phyloP scores from a whole-genome alignment of 768 basidiomycete genomes.

The Trametes maxima region DNA sequence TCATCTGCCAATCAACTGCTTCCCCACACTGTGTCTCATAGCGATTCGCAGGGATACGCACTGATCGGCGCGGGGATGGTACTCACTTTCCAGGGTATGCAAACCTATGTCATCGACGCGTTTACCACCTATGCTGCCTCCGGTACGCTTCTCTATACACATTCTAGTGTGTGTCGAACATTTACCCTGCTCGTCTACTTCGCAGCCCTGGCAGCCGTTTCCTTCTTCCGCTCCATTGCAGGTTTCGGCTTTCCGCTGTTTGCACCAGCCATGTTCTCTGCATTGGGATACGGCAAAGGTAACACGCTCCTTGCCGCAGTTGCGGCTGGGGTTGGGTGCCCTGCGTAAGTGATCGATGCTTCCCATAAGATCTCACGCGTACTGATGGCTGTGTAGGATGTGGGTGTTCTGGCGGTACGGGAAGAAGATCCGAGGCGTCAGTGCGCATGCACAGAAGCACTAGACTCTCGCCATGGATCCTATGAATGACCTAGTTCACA shows the following conservation, averaged over 20 bases:
- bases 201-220: slow-evolving; percentile 63
- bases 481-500: neutral
- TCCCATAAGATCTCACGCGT: slow-evolving; percentile 11
- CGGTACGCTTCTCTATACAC: slow-evolving; percentile 53
- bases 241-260: slow-evolving; percentile 80
- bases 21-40: neutral
- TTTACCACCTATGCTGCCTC: slow-evolving; percentile 72
- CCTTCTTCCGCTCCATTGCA: slow-evolving; percentile 61
- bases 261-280: slow-evolving; percentile 64
- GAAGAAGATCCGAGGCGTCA: slow-evolving; percentile 45
- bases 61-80: slow-evolving; percentile 60
- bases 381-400: slow-evolving; percentile 39
- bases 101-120: slow-evolving; percentile 68
- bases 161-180: slow-evolving; percentile 35
- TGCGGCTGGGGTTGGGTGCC: slow-evolving; percentile 58
- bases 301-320: slow-evolving; percentile 61
- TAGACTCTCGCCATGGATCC: neutral
- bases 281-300: slow-evolving; percentile 70
- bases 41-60: slow-evolving; percentile 51
- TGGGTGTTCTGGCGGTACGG: slow-evolving; percentile 47
- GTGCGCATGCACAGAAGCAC: slow-evolving; percentile 13
- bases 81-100: slow-evolving; percentile 62
- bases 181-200: slow-evolving; percentile 6
- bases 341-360: slow-evolving; percentile 39
- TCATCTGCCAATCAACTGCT: neutral